Conservation (phyloP, 2,329 filamentous ascomycete species). For the Zymoseptoria ardabiliae region DNA sequence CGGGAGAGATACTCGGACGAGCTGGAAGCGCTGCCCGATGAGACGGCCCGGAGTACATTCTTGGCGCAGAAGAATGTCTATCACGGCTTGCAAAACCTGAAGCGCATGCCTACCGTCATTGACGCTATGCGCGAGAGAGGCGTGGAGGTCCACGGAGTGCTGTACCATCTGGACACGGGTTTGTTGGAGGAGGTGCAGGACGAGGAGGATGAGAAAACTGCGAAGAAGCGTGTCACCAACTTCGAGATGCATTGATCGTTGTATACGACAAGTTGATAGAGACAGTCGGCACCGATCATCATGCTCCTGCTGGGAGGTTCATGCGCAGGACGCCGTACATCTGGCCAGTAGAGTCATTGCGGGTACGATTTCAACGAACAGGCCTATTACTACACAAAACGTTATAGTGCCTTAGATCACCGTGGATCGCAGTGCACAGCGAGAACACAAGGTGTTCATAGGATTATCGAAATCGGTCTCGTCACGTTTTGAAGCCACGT, state of each 20-base stretch:
- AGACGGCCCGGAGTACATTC: slow-evolving; percentile 48
- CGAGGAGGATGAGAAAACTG: slow-evolving; percentile 32
- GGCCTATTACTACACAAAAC: not conserved
- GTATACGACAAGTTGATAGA: not conserved
- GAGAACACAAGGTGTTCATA: no score
- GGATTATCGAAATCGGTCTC: no score
- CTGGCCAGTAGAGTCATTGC: not conserved
- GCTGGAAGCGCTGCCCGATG: slow-evolving; percentile 39
- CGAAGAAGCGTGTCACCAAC: slow-evolving; percentile 13
- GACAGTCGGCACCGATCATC: not conserved
- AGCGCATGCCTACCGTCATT: slow-evolving; percentile 61
- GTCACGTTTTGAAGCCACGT: no score
- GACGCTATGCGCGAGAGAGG: slow-evolving; percentile 64
- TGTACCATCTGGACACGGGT: slow-evolving; percentile 61
- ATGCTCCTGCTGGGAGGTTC: not conserved
- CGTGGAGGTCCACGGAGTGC: slow-evolving; percentile 66
- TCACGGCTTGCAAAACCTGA: slow-evolving; percentile 58
- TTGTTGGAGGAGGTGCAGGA: slow-evolving; percentile 43
- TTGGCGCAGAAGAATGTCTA: slow-evolving; percentile 73
- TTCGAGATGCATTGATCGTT: slow-evolving; percentile 17
- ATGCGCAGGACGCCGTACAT: not conserved
- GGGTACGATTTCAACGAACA: not conserved
- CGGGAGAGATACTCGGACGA: slow-evolving; percentile 47
- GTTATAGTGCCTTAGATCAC: no score
- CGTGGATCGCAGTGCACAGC: no score